These are phyloP conservation scores for Annulohypoxylon stygium DNA, from an alignment of 495 filamentous ascomycete genomes.

Conservation along the genomic window DNA sequence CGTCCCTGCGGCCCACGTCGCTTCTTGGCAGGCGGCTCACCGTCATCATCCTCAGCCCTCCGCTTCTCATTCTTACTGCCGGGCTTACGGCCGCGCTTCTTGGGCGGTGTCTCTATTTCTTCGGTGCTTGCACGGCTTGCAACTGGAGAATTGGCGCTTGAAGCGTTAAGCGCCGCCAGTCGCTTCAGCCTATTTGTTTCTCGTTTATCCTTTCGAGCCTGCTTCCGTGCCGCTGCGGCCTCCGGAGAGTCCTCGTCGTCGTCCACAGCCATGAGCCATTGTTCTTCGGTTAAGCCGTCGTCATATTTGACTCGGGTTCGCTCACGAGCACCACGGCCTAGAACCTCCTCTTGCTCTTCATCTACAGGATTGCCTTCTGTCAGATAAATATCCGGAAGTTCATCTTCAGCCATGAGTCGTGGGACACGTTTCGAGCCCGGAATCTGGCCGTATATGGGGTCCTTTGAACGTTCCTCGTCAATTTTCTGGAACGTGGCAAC, in stretches of 20 bases:
- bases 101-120: constrained; percentile 68
- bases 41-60: constrained; percentile 86
- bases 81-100: constrained; percentile 85
- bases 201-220: constrained; percentile 85
- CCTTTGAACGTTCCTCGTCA: constrained; percentile 77
- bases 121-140: constrained; percentile 85
- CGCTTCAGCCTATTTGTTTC: constrained; percentile 77
- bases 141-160: constrained; percentile 77
- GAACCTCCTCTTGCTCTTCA: constrained; percentile 78
- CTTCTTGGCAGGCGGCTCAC: constrained; percentile 84
- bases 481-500: constrained; percentile 77
- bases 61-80: constrained; percentile 79
- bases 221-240: constrained; percentile 89
- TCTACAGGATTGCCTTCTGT: constrained; percentile 84
- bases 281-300: constrained; percentile 97
- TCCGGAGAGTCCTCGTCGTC: constrained; percentile 95
- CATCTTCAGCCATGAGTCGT: constrained; percentile 86
- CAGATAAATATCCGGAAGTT: constrained; percentile 94
- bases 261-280: constrained; percentile 94
- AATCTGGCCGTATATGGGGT: constrained; percentile 75
- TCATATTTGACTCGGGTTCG: constrained; percentile 94
- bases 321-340: constrained; percentile 93
- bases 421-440: constrained; percentile 71
- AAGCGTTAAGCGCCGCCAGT: constrained; percentile 58
- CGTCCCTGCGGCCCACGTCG: constrained; percentile 73